Base-by-base conservation (phyloP, 352 stramenopile species). In the Phytopythium delawarense region DNA sequence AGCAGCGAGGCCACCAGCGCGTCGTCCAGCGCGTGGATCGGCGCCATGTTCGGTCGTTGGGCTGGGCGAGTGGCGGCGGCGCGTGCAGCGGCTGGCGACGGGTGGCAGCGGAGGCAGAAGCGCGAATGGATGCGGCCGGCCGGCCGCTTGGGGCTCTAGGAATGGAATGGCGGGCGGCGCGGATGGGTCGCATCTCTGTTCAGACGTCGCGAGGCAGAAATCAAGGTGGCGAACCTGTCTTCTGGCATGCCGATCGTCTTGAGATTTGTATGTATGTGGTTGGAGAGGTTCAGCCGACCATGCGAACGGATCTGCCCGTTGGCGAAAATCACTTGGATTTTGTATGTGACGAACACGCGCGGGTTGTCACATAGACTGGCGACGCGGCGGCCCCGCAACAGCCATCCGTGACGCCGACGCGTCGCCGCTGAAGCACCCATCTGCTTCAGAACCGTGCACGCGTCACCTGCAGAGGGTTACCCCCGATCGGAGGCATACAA, bases 1-100 rank as follows among this genome's bases (percentile, higher is more conserved):
- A 73, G 62, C 28, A 76, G 42, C 51, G 69, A 57, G 12, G 69
- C 69, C 46, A 76, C 66, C 56, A 76, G 48, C 49, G 70, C 66
- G 53, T 71, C 69, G 37, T 73, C 69, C 35, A 73, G 59, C 56
- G 57, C 62, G 32, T 76, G 34, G 39, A 76, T 72, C 45, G 66
- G 65, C 50, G 62, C 62, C 69, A 76, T 75, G 35, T 4, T 37
- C 4, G 12, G 25, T 20, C 13, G 48, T 15, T 49, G 20, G 21
- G 15, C 25, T 54, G 48, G 15, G 0, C 16, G 42, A 25, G 20
- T 16, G 20, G 42, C 9, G 6, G 46, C 4, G 11, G 23, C 4
- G n/a, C 44, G 4, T 28, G 44, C 4, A 11, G 44, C 15, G 46
- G 28, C 16, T 8, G 48, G 2, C 15, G 48, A 23, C 34, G 7